A percentile compares a stretch with the other conserved stretches of the same genome.
Conservation (phyloP, 1,284 basidiomycete species). For the Cronartium ribicola region DNA sequence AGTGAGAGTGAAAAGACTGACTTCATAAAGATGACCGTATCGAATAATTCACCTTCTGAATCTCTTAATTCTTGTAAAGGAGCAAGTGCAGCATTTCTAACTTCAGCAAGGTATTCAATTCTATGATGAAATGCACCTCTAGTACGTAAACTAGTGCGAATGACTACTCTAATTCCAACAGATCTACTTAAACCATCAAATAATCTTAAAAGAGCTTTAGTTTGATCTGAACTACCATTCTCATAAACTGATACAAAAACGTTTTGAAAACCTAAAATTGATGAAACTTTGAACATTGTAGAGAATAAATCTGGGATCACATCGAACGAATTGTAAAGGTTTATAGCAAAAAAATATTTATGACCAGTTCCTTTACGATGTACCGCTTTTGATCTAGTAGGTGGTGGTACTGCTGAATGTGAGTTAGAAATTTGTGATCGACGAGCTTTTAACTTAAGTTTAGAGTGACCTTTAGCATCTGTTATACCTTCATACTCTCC, state of each 20-base stretch:
- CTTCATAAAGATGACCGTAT: conserved; percentile 91
- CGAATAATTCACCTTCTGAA: conserved; percentile 80
- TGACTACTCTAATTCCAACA: conserved; percentile 82
- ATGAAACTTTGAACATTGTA: conserved; percentile 83
- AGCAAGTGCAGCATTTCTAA: conserved; percentile 87
- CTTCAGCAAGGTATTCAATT: conserved; percentile 95
- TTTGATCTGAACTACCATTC: conserved; percentile 93
- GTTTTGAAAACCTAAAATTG: conserved; percentile 88
- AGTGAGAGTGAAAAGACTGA: neutral
- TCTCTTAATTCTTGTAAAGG: conserved; percentile 87
- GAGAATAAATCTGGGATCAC: conserved; percentile 91
- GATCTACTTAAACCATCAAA: conserved; percentile 82
- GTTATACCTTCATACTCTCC: conserved; percentile 54
- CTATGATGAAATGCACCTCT: conserved; percentile 95
- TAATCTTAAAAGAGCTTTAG: conserved; percentile 84
- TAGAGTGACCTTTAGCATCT: conserved; percentile 55
- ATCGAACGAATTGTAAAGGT: conserved; percentile 79
- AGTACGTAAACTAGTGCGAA: conserved; percentile 81
- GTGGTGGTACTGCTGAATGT: conserved; percentile 48
- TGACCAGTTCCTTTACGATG: conserved; percentile 56
- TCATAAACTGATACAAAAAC: conserved; percentile 96
- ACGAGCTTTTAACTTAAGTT: conserved; percentile 42
- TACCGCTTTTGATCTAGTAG: conserved; percentile 43
- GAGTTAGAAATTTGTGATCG: conserved; percentile 43
- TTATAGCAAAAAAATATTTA: conserved; percentile 98